Evolutionary conservation across 768 basidiomycete species (phyloP).

Genomic region (Boletus rubescentipes): DNA sequence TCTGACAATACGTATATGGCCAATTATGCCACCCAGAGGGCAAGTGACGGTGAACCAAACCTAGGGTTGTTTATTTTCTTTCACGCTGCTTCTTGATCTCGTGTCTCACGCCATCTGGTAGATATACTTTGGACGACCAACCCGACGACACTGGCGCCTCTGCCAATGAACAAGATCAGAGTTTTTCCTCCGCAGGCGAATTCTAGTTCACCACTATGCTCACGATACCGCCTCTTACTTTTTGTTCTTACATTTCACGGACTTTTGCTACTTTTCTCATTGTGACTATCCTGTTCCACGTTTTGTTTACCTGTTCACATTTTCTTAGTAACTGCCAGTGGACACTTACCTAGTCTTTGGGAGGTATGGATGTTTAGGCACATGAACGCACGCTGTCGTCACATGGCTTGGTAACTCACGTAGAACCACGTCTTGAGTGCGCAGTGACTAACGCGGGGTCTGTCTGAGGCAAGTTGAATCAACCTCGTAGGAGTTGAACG

Average conservation of each 20-base stretch:
- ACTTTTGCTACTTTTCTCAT: background rate
- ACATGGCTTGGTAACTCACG: slow-evolving; percentile 13
- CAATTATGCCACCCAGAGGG: background rate
- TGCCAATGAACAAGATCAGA: slow-evolving; percentile 2
- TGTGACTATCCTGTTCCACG: background rate
- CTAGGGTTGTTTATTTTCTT: slow-evolving; percentile 18
- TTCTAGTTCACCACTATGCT: slow-evolving; percentile 7
- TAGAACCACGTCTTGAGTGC: slow-evolving; percentile 10
- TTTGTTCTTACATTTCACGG: background rate
- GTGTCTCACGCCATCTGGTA: slow-evolving; percentile 14
- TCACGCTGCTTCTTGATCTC: slow-evolving; percentile 3
- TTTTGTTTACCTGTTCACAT: background rate
- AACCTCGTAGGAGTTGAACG: background rate
- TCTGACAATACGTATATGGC: slow-evolving; percentile 2
- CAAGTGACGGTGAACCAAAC: background rate
- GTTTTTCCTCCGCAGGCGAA: slow-evolving; percentile 1
- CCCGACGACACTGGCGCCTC: background rate
- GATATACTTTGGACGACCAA: slow-evolving; percentile 9
- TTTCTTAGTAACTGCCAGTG: background rate
- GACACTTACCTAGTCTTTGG: background rate
- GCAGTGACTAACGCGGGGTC: slow-evolving; percentile 15
- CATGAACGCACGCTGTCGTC: slow-evolving; percentile 22
- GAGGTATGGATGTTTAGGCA: slow-evolving; percentile 11
- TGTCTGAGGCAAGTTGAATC: slow-evolving; percentile 11
- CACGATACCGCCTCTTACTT: background rate